Conservation (phyloP, 768 basidiomycete genomes). For the Omphalotus guepiniiformis region DNA sequence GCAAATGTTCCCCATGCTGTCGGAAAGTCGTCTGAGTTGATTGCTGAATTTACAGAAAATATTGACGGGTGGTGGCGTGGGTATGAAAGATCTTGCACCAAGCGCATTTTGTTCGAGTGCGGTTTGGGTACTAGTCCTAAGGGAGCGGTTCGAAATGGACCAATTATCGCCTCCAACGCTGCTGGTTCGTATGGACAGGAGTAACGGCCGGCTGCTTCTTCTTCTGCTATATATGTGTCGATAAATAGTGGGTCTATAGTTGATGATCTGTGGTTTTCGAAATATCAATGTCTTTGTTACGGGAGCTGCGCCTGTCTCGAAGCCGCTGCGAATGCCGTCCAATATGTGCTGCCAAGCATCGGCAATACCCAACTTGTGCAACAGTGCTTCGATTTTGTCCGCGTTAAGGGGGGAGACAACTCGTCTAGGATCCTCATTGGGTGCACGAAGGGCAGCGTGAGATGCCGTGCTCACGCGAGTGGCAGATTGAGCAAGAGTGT, state of each 20-base stretch:
- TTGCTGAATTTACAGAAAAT: conserved; percentile 26
- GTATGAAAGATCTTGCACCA: conserved; percentile 33
- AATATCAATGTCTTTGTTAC: conserved; percentile 20
- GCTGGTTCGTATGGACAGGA: conserved; percentile 23
- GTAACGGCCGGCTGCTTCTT: conserved; percentile 28
- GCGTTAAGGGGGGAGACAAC: conserved; percentile 29
- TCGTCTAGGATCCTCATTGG: conserved; percentile 26
- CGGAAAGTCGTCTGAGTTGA: conserved; percentile 26
- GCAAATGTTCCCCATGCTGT: conserved; percentile 36
- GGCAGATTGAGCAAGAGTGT: too few relatives aligned
- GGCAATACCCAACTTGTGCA: conserved; percentile 14
- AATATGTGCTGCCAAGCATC: conserved; percentile 25
- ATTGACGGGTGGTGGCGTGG: conserved; percentile 18
- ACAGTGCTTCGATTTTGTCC: conserved; percentile 9
- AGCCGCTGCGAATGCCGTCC: conserved; percentile 28
- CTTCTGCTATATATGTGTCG: conserved; percentile 25
- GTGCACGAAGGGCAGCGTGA: too few relatives aligned
- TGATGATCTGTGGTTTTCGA: conserved; percentile 31
- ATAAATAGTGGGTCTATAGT: conserved; percentile 26
- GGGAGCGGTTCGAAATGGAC: conserved; percentile 37
- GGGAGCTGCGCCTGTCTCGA: conserved; percentile 26
- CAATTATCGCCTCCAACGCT: conserved; percentile 28
- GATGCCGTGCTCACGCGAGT: too few relatives aligned
- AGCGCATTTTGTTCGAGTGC: conserved; percentile 15
- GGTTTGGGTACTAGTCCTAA: conserved; percentile 36